Percentiles rank a stretch among this genome's conserved stretches.
Evolutionary conservation across 306 rosid genomes (phyloP).

Genomic region (barrel medic (Medicago truncatula)): DNA sequence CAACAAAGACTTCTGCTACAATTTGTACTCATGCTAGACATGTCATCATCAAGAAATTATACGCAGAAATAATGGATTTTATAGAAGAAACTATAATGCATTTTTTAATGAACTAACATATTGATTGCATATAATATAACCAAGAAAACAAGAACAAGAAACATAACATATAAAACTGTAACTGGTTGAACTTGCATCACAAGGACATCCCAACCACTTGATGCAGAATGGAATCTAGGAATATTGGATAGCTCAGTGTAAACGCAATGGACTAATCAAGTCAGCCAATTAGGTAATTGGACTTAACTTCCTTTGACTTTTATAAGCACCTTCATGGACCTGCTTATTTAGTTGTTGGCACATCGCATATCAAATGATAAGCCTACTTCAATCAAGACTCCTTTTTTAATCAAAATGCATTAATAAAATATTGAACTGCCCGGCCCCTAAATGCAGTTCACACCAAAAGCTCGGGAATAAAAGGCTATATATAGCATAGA

Average conservation of each 20-base stretch:
- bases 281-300: conserved; percentile 40
- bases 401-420: conserved; percentile 39
- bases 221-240: conserved; percentile 29
- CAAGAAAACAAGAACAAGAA: conserved; percentile 17
- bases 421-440: conserved; percentile 24
- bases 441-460: conserved; percentile 34
- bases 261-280: conserved; percentile 41
- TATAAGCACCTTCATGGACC: conserved; percentile 39
- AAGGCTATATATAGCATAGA: background rate
- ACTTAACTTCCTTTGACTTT: conserved; percentile 57
- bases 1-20: conserved; percentile 27
- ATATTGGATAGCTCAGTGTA: conserved; percentile 33
- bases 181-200: conserved; percentile 49
- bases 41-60: conserved; percentile 22
- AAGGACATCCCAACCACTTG: conserved; percentile 53
- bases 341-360: conserved; percentile 42
- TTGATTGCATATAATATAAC: conserved; percentile 34
- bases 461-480: conserved; percentile 38
- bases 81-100: conserved; percentile 34
- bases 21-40: conserved; percentile 36
- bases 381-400: conserved; percentile 16
- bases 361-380: conserved; percentile 24
- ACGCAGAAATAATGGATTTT: conserved; percentile 33
- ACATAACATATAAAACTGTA: conserved; percentile 9
- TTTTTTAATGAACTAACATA: conserved; percentile 1